A percentile compares a stretch with the other conserved stretches of the same genome.
These are phyloP conservation scores for Candida ficus DNA, from an alignment of 805 yeast species.

Conservation along the genomic window DNA sequence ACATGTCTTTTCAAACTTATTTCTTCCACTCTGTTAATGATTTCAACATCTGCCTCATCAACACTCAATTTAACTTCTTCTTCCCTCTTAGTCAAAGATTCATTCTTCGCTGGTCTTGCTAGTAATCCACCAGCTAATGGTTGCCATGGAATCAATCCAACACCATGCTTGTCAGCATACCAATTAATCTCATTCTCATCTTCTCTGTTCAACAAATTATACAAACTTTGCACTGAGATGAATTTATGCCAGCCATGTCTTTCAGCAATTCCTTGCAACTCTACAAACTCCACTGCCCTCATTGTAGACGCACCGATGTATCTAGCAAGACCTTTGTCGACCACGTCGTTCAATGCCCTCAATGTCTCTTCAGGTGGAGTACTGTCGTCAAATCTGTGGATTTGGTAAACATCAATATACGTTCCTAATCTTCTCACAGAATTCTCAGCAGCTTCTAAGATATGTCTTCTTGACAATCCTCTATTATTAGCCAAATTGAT, in stretches of 20 bases:
- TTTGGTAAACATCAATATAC: constrained; percentile 50
- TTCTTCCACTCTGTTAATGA: constrained; percentile 48
- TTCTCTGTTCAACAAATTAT: constrained; percentile 53
- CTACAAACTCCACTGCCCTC: constrained; percentile 50
- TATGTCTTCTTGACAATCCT: constrained; percentile 43
- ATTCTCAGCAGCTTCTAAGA: constrained; percentile 35
- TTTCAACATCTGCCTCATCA: too few relatives aligned
- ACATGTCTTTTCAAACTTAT: constrained; percentile 41
- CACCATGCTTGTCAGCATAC: constrained; percentile 44
- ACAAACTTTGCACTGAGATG: constrained; percentile 52
- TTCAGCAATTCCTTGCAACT: constrained; percentile 52
- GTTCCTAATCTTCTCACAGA: constrained; percentile 46
- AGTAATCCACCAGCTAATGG: constrained; percentile 53
- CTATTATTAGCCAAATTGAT: constrained; percentile 28
- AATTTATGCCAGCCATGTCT: constrained; percentile 52
- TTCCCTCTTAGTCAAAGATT: constrained; percentile 12
- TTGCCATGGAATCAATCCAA: constrained; percentile 58
- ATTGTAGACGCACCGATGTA: constrained; percentile 64
- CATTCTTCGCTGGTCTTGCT: constrained; percentile 37
- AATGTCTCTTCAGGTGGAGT: constrained; percentile 48
- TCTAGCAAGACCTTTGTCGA: constrained; percentile 40
- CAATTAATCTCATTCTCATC: constrained; percentile 61
- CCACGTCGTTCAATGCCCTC: constrained; percentile 50
- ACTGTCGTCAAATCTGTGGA: constrained; percentile 44
- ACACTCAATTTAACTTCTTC: too few relatives aligned